Percentiles rank a stretch among this genome's conserved stretches.
phyloP scores from a whole-genome alignment of 2,329 filamentous ascomycete species.

The Blastomyces parvus region DNA sequence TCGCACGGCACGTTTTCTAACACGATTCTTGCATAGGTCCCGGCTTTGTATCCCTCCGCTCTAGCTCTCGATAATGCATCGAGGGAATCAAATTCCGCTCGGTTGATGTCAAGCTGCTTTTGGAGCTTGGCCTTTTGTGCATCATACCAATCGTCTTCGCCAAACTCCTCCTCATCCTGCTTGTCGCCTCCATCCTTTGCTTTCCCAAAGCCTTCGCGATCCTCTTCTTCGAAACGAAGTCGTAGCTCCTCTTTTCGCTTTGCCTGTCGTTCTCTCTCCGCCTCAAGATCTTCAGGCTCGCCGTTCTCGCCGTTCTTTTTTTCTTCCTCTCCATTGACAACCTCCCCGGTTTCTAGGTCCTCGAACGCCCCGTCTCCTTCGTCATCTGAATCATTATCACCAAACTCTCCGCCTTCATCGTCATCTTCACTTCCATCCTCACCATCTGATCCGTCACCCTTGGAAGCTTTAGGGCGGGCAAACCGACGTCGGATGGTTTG shows the following conservation, averaged over 20 bases:
- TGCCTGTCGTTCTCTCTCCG: conserved; percentile 84
- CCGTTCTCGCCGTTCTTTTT: conserved; percentile 26
- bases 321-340: conserved; percentile 32
- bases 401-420: conserved; percentile 38
- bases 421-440: conserved; percentile 48
- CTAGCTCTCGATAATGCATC: conserved; percentile 73
- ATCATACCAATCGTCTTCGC: conserved; percentile 98
- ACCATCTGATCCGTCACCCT: conserved; percentile 44
- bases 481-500: conserved; percentile 67
- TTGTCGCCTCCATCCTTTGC: conserved; percentile 74
- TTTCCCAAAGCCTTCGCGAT: conserved; percentile 78
- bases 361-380: conserved; percentile 76
- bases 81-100: conserved; percentile 77
- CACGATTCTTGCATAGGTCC: conserved; percentile 85
- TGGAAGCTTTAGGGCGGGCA: conserved; percentile 56
- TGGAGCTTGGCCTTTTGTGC: conserved; percentile 88
- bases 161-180: conserved; percentile 66
- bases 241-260: conserved; percentile 89
- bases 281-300: conserved; percentile 53
- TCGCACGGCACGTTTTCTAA: conserved; percentile 84
- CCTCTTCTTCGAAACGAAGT: conserved; percentile 91
- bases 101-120: conserved; percentile 95
- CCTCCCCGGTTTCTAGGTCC: conserved; percentile 71
- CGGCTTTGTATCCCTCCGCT: conserved; percentile 84
- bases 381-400: conserved; percentile 39